Base-by-base conservation (phyloP, 805 yeast genomes). In the Kuraishia piskuri region DNA sequence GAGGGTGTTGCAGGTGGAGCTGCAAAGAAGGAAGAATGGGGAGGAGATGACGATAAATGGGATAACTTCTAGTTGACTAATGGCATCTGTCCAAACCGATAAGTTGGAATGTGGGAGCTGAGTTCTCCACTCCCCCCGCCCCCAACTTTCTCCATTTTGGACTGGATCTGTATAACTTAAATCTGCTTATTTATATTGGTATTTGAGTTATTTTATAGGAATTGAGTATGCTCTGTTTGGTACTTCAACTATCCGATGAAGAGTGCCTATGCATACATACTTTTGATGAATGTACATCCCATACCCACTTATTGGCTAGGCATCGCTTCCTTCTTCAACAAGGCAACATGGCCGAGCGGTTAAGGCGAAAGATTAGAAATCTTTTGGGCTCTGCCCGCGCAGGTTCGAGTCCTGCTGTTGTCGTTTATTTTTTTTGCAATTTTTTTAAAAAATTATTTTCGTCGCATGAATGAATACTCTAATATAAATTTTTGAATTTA, bases 301-400 rank as follows among this genome's bases (percentile, higher is more conserved):
- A 31, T 31, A n/a, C n/a, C n/a, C 14, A 12, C 40, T 31, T 31
- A 31, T 6, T 6, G 14, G 14, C 40, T 12, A 10, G 9, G 17
- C 7, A n/a, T n/a, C 3, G 8, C 40, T 31, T 6, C 17, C 14
- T 6, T n/a, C 17, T 36, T 21, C 52, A 40, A 50, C 37, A 22
- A 54, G 69, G 68, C 68, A 65, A 62, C 65, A 61, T 78, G 82
- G 80, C 82, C 82, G 82, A 78, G 82, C 74, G 82, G 82, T 78
- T 77, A 77, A 78, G 82, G 82, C 80, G 82, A 76, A 76, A 77
- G 82, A 78, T 75, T 74, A 73, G 78, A 73, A 73, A 76, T 75
- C 79, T 75, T 52, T 52, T 52, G 54, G 54, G 54, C 49, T 52
- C 36, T 52, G 50, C 54, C 54, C 54, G 54, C 54, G 54, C 54